Conservation (phyloP, 192 early-diverging fungal species). For the Linnemannia exigua region DNA sequence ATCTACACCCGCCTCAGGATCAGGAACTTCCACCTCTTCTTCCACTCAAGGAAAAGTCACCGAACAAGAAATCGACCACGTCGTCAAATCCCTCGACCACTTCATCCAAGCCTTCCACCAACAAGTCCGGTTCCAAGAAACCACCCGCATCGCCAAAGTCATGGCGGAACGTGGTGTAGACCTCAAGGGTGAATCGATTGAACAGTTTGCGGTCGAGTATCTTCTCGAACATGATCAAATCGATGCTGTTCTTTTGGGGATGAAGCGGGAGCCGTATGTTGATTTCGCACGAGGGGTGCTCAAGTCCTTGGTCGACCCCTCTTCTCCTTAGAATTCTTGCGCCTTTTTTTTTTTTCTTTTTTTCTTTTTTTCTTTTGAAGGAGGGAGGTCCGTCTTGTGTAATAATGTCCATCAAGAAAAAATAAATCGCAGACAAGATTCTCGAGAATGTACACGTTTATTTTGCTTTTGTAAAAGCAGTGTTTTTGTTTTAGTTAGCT, state of each 20-base stretch:
- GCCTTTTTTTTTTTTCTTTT: background rate
- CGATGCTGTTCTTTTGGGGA: constrained; percentile 50
- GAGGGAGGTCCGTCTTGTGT: too few species aligned
- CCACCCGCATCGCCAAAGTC: constrained; percentile 25
- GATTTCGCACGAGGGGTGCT: constrained; percentile 49
- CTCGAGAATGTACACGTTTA: too few species aligned
- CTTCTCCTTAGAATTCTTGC: background rate
- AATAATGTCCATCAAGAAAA: too few species aligned
- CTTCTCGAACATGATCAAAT: constrained; percentile 43
- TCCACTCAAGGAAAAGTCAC: background rate
- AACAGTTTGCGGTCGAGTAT: constrained; percentile 51
- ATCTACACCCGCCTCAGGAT: background rate
- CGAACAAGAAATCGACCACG: constrained; percentile 14
- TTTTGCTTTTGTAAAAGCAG: too few species aligned
- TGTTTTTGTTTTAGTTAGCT: too few species aligned
- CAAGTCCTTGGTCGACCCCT: background rate
- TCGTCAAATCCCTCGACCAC: constrained; percentile 21
- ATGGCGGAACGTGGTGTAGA: constrained; percentile 37
- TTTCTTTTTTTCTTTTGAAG: background rate
- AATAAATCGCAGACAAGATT: too few species aligned
- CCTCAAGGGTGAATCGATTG: constrained; percentile 37
- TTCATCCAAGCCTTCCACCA: constrained; percentile 43
- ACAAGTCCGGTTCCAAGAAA: constrained; percentile 52
- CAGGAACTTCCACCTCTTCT: background rate
- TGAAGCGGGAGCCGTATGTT: constrained; percentile 53